Evolutionary conservation across 371 early-diverging fungal species (phyloP).

Genomic region (Mucor circinelloides): DNA sequence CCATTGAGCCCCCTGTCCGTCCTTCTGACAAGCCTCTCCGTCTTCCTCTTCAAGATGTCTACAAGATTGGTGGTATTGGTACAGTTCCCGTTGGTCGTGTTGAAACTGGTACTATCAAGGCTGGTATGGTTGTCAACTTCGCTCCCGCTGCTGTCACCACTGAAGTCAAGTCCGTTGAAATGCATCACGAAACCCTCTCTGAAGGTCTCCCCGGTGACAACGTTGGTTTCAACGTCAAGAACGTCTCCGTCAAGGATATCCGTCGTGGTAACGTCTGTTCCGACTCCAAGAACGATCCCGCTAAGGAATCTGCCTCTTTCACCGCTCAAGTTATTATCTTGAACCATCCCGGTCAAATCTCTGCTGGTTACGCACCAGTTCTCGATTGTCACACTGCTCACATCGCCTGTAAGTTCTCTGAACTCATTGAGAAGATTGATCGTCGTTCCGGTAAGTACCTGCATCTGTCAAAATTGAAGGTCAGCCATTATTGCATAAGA

Average conservation of each 20-base stretch:
- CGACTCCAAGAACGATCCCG: slow-evolving; percentile 97
- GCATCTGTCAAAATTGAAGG: background rate
- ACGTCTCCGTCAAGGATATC: slow-evolving; percentile 94
- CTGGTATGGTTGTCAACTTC: slow-evolving; percentile 91
- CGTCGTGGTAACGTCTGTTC: slow-evolving; percentile 97
- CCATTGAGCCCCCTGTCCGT: slow-evolving; percentile 91
- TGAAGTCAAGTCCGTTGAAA: slow-evolving; percentile 98
- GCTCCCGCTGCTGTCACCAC: slow-evolving; percentile 88
- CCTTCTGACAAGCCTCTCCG: slow-evolving; percentile 96
- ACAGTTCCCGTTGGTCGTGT: slow-evolving; percentile 97
- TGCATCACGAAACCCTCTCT: slow-evolving; percentile 94
- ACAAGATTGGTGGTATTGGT: slow-evolving; percentile 98
- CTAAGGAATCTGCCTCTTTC: slow-evolving; percentile 92
- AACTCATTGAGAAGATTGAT: slow-evolving; percentile 94
- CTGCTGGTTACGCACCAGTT: slow-evolving; percentile 90
- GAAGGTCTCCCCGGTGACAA: slow-evolving; percentile 97
- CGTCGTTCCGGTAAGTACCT: slow-evolving; percentile 88
- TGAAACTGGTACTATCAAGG: slow-evolving; percentile 93
- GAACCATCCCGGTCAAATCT: slow-evolving; percentile 96
- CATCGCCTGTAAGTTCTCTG: slow-evolving; percentile 92
- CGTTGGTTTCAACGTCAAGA: slow-evolving; percentile 98
- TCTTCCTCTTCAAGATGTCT: slow-evolving; percentile 96
- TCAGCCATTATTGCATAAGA: background rate
- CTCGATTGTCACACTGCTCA: slow-evolving; percentile 97
- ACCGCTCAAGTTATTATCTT: slow-evolving; percentile 94